phyloP scores from a whole-genome alignment of 257 asterid species.

The Primulina eburnea region DNA sequence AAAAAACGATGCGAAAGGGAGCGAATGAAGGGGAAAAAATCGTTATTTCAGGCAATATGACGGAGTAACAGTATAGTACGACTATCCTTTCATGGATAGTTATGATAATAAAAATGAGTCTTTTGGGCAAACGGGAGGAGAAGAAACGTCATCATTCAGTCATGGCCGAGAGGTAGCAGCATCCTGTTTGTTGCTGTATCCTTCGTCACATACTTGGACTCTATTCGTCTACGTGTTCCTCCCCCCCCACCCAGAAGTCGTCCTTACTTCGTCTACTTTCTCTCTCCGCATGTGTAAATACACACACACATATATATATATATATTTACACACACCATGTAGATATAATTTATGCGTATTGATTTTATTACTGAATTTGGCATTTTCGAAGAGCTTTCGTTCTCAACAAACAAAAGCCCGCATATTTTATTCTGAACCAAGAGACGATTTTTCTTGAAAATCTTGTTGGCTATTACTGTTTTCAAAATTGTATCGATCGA shows the following conservation, averaged over 20 bases:
- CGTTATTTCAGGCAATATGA: not conserved
- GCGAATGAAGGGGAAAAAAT: not conserved
- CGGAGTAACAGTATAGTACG: not conserved
- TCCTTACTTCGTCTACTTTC: not conserved
- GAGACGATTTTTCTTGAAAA: too few relatives aligned
- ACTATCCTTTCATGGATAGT: not conserved
- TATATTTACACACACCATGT: too few relatives aligned
- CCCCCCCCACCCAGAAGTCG: not conserved
- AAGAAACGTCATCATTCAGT: constrained; percentile 30
- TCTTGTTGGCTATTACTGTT: too few relatives aligned
- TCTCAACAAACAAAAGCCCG: not conserved
- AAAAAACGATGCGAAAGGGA: not conserved
- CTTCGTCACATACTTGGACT: constrained; percentile 55
- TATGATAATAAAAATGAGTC: not conserved
- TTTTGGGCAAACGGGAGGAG: not conserved
- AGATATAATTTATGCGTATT: too few relatives aligned
- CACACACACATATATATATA: too few relatives aligned
- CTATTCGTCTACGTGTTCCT: constrained; percentile 72
- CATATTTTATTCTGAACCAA: too few relatives aligned
- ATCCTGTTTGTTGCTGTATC: constrained; percentile 58
- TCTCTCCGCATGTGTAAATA: not conserved
- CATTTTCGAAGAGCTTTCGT: not conserved
- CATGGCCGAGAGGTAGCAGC: constrained; percentile 17
- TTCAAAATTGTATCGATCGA: too few relatives aligned
- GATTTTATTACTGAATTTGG: not conserved